Conservation (phyloP, 2,329 filamentous ascomycete genomes). For the Neonectria ditissima region DNA sequence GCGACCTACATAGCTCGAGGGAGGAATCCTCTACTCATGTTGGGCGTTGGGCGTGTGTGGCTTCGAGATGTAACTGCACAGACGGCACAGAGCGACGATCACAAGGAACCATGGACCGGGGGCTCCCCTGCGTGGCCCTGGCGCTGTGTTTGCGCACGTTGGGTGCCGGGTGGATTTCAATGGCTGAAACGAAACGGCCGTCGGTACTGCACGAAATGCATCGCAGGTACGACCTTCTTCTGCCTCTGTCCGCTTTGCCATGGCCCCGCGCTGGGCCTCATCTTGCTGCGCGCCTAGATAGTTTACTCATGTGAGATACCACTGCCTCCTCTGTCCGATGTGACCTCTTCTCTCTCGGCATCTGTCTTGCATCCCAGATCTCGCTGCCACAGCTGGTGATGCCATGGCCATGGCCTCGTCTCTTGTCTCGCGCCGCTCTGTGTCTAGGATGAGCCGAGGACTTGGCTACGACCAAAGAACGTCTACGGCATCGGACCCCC, state of each 20-base stretch:
- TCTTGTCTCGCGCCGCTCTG: conserved; percentile 25
- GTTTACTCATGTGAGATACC: neutral
- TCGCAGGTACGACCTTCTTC: neutral
- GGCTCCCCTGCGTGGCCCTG: neutral
- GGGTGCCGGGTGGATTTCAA: neutral
- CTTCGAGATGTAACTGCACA: neutral
- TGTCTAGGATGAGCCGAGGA: conserved; percentile 33
- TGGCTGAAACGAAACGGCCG: too few species aligned
- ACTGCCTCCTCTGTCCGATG: neutral
- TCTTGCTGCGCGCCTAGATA: neutral
- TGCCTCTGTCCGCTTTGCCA: neutral
- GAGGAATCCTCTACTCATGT: too few species aligned
- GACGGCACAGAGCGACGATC: neutral
- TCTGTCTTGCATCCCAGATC: neutral
- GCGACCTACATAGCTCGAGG: neutral
- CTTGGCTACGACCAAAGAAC: conserved; percentile 2
- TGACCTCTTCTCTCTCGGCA: neutral
- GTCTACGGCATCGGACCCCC: conserved; percentile 14
- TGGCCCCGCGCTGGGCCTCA: neutral
- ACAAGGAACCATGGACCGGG: neutral
- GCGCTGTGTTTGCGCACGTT: neutral
- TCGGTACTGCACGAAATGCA: too few species aligned
- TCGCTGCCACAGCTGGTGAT: neutral
- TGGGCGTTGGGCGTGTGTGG: too few species aligned
- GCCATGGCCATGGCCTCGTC: conserved; percentile 34